Evolutionary conservation across 805 yeast genomes (phyloP).

Genomic region (Candida schatavii): DNA sequence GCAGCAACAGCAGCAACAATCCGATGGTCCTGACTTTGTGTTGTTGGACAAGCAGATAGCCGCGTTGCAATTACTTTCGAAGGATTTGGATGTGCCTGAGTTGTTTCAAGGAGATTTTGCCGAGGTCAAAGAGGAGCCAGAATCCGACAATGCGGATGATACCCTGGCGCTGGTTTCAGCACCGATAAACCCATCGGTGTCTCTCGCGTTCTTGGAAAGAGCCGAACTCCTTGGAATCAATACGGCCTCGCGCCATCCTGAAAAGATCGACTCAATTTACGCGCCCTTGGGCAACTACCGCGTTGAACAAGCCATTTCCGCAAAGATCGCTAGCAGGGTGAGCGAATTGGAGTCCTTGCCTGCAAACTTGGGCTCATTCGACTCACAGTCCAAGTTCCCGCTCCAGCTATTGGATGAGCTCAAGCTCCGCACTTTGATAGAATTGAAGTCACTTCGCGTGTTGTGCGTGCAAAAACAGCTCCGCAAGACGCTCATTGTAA

Average conservation of each 20-base stretch:
- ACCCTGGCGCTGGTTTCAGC: background rate
- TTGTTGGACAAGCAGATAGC: slow-evolving; percentile 57
- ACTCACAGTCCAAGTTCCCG: slow-evolving; percentile 14
- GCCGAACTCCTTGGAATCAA: slow-evolving; percentile 42
- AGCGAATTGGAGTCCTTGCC: slow-evolving; percentile 64
- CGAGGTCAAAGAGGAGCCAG: background rate
- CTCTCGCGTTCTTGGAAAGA: slow-evolving; percentile 21
- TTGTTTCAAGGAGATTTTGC: slow-evolving; percentile 31
- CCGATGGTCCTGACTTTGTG: slow-evolving; percentile 36
- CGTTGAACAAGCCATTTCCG: slow-evolving; percentile 51
- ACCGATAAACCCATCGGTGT: slow-evolving; percentile 14
- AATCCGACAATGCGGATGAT: background rate
- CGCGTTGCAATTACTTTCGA: slow-evolving; percentile 62
- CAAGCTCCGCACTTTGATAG: slow-evolving; percentile 66
- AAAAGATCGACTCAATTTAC: slow-evolving; percentile 20
- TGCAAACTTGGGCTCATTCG: slow-evolving; percentile 61
- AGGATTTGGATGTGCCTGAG: slow-evolving; percentile 63
- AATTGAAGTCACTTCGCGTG: slow-evolving; percentile 63
- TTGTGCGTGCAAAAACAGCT: slow-evolving; percentile 68
- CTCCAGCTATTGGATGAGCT: slow-evolving; percentile 43
- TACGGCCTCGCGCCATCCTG: slow-evolving; percentile 15
- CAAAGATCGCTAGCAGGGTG: slow-evolving; percentile 56
- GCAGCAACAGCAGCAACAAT: slow-evolving; percentile 19
- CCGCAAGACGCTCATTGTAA: slow-evolving; percentile 57
- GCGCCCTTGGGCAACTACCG: slow-evolving; percentile 48